phyloP scores from a whole-genome alignment of 139 green algal genomes.

The Micractinium sp. region DNA sequence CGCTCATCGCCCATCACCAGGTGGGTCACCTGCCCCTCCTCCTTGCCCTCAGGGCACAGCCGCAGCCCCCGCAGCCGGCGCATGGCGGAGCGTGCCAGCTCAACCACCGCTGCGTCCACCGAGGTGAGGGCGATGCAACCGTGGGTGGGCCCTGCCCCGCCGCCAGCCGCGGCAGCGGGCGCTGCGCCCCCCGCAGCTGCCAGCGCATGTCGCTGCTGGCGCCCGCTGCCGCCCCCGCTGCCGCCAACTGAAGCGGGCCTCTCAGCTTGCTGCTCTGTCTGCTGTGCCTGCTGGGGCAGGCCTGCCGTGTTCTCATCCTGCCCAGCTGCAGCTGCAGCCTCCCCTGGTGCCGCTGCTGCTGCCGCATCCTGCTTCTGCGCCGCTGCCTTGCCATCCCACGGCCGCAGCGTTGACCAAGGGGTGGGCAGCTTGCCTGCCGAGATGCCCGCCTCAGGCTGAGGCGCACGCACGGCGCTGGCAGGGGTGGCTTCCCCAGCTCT shows the following conservation, averaged over 20 bases:
- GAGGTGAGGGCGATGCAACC: constrained; percentile 41
- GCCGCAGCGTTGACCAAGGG: constrained; percentile 37
- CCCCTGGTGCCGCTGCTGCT: not conserved
- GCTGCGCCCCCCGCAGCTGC: not conserved
- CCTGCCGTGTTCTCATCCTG: constrained; percentile 4
- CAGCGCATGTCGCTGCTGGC: not conserved
- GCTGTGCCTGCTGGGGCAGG: not conserved
- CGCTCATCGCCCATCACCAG: constrained; percentile 61
- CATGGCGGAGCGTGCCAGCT: constrained; percentile 29
- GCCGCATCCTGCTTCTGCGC: not conserved
- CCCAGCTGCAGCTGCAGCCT: not conserved
- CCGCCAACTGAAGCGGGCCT: not conserved
- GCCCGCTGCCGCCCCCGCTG: not conserved
- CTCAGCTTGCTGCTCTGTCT: not conserved
- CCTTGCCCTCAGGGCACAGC: constrained; percentile 45
- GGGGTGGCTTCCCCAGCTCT: not conserved
- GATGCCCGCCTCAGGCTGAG: not conserved
- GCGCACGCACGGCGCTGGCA: not conserved
- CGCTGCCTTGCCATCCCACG: constrained; percentile 26
- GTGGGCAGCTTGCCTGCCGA: constrained; percentile 27
- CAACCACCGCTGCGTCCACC: constrained; percentile 12
- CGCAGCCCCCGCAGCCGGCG: constrained; percentile 36
- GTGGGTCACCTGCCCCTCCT: constrained; percentile 63
- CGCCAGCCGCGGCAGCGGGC: not conserved
- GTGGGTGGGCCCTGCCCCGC: not conserved